Base-by-base conservation (phyloP, 2,329 filamentous ascomycete species). In the Alternaria longipes region DNA sequence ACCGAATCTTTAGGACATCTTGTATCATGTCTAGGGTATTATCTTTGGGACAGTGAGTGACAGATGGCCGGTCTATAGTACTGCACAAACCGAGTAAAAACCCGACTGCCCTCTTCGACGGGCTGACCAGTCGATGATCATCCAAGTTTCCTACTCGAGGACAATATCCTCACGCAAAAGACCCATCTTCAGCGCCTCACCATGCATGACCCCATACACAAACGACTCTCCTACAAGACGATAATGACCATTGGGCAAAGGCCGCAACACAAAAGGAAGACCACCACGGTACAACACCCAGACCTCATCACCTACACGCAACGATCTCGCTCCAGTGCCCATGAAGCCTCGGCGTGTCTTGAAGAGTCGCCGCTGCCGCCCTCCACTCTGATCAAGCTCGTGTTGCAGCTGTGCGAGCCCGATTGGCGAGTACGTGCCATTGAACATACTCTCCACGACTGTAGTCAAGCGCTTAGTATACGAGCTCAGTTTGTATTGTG, bases 401-500 rank as follows among this genome's bases (percentile, higher is more conserved):
- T 74, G 69, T n/a, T 74, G 70, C 4, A 74, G 51, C 28, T 74
- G 68, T 11, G 69, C 63, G 16, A 73, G 61, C 3, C 65, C 68
- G 18, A 74, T 69, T n/a, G 71, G 68, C 20, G 69, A 68, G 46
- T 74, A 74, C 0, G 66, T 69, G n/a, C 69, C 71, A 24, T 69
- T 67, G 63, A 74, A 74, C 67, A 73, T 72, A 32, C 58, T 64
- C 56, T 69, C 66, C 6, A 74, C 65, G 3, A 73, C 59, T 1
- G 56, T 55, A 3, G 59, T 41, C 4, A 74, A 57, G 5, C 70
- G 69, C 41, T 66, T 18, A 36, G 65, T 65, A 45, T 74, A 74
- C 3, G 34, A 41, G 1, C 47, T 46, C 1, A 71, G 46, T 28
- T 36, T 61, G 55, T 68, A 72, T 1, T 64, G 59, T 12, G 71